Evolutionary conservation across 208 protist genomes (phyloP).

Genomic region (Leishmania amazonensis): DNA sequence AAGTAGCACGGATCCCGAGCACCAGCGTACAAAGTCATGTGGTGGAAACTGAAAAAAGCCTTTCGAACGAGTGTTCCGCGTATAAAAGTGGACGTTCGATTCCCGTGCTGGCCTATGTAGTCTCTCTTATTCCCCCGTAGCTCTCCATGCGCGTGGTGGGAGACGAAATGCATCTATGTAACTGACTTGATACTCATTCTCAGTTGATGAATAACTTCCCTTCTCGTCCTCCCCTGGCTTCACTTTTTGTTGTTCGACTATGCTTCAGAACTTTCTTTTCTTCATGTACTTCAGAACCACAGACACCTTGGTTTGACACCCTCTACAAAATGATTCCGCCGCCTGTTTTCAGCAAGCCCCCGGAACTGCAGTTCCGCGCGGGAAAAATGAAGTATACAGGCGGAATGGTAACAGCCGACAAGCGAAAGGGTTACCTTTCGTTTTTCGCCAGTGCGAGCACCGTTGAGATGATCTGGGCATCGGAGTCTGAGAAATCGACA

Average conservation of each 20-base stretch:
- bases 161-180: neutral
- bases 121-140: neutral
- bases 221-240: neutral
- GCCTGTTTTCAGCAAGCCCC: slow-evolving; percentile 26
- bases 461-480: slow-evolving; percentile 59
- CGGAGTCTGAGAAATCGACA: slow-evolving; percentile 18
- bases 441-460: slow-evolving; percentile 39
- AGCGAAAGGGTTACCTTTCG: slow-evolving; percentile 51
- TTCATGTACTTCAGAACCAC: neutral
- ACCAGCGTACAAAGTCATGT: neutral
- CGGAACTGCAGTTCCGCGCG: slow-evolving; percentile 64
- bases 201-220: neutral
- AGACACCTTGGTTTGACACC: neutral
- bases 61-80: neutral
- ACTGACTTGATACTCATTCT: neutral
- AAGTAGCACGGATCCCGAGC: neutral
- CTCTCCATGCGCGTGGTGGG: too few relatives aligned
- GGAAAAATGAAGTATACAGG: slow-evolving; percentile 73
- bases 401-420: slow-evolving; percentile 60
- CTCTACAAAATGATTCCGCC: slow-evolving; percentile 32
- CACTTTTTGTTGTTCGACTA: neutral
- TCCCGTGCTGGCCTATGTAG: neutral
- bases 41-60: neutral
- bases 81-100: neutral
- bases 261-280: neutral